Evolutionary conservation across 129 eudicot species (phyloP), one percentile per base, ranked within the genome.

Genomic region (Cynara cardunculus): DNA sequence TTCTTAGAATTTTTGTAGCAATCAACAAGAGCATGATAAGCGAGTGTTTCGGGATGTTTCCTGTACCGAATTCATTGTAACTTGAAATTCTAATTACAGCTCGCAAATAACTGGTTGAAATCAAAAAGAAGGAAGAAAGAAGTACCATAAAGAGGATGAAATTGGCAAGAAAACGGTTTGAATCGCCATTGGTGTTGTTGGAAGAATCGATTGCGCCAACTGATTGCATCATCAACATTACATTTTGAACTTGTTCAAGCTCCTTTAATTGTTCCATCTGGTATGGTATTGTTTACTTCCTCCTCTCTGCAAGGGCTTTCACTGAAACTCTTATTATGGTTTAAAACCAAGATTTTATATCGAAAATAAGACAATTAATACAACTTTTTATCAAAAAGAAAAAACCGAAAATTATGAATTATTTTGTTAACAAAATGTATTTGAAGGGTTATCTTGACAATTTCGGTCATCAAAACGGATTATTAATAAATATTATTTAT

Each of bases 161-260:
- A 81, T 91, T 72, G 18, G 94, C 91, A 74, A 93, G 87, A 72
- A 93, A 93, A 86, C 92, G 94, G 61, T 85, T 82, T 19, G 96
- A 87, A 71, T 87, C 82, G 75, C 13, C 76, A 72, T 19, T 66
- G 67, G 31, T 66, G 92, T 71, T 41, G 71, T 44, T 14, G 67
- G 25, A 68, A 79, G 84, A 83, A 74, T 82, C 81, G 46, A 85
- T 72, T n/a, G 87, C 65, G 18, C 76, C 88, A 18, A 25, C 72
- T 1, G 91, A 84, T n/a, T 83, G 85, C 78, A 93, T 30, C 70
- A 83, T 65, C 25, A 69, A 31, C 30, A 90, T 81, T 2, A 82
- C 81, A 21, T 64, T 89, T 74, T 93, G 94, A 34, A 84, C 80
- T 81, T 83, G 79, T 80, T 93, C 96, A 25, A 91, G 89, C 85